phyloP scores from a whole-genome alignment of 352 stramenopile species.

The Phytophthora vignae region DNA sequence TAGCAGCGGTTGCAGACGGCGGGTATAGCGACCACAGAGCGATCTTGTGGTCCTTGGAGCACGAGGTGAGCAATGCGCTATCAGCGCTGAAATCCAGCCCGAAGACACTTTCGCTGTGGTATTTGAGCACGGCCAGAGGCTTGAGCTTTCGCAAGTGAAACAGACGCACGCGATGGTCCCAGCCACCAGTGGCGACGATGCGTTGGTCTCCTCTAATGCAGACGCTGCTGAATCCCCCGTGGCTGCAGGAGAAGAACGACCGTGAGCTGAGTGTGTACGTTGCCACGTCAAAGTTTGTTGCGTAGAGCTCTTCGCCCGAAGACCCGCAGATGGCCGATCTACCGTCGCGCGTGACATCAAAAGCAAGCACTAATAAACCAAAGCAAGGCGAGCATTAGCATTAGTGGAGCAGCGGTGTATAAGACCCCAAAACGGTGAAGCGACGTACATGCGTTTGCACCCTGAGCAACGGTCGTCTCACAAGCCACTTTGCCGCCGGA shows the following conservation, averaged over 20 bases:
- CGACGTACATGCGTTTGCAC: constrained; percentile 61
- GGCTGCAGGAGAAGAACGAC: constrained; percentile 65
- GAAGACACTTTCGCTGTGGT: constrained; percentile 83
- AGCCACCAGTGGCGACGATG: constrained; percentile 82
- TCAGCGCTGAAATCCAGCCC: constrained; percentile 73
- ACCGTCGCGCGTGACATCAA: constrained; percentile 69
- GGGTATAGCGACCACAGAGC: constrained; percentile 84
- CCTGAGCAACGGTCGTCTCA: constrained; percentile 57
- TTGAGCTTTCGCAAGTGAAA: constrained; percentile 83
- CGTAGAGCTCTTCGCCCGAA: constrained; percentile 61
- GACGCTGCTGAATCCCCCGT: constrained; percentile 73
- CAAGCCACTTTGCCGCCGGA: constrained; percentile 52
- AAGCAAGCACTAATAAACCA: constrained; percentile 62
- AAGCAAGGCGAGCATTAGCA: constrained; percentile 13
- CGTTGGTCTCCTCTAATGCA: constrained; percentile 74
- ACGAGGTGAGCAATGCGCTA: constrained; percentile 64
- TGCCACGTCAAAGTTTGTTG: constrained; percentile 52
- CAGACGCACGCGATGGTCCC: constrained; percentile 78
- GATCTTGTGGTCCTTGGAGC: constrained; percentile 83
- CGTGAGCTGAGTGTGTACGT: constrained; percentile 44
- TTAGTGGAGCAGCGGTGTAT: background rate
- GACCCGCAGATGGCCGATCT: constrained; percentile 68
- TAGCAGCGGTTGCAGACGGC: constrained; percentile 35
- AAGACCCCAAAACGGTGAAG: background rate
- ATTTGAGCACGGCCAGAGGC: constrained; percentile 81